Evolutionary conservation across 345 rosid genomes (phyloP), one percentile per base, ranked within the genome.

Genomic region (Rhizophora apiculata): DNA sequence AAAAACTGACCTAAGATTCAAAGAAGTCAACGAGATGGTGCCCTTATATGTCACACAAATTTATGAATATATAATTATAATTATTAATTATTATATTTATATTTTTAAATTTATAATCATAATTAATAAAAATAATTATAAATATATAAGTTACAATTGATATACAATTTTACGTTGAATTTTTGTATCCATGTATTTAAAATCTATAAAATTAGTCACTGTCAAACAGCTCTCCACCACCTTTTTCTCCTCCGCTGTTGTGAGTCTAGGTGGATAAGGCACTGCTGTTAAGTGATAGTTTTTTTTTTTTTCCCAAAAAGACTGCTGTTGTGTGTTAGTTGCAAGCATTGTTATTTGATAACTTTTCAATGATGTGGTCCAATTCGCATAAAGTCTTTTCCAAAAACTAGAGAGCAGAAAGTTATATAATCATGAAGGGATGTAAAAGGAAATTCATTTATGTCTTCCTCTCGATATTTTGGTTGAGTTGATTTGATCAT

Each of bases 401-500:
- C 24, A 24, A 24, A 24, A 24, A 24, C 24, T 24, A 24, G 24
- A 16, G 34, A 6, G 3, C 63, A 57, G 54, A 57, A 43, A 21
- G 62, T 43, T 43, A 60, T 6, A 59, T 7, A 34, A 62, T 62
- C 18, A 4, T 24, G 16, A 60, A 51, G 6, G 39, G 15, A 39
- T 13, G 19, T 20, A 48, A 61, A 65, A 48, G 26, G 24, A 26
- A 18, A 22, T 55, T n/a, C 22, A 22, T 55, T 8, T n/a, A 26
- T 8, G 3, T 8, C 16, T 22, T 10, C 4, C 3, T 36, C 31
- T 66, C 32, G 70, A 43, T 51, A 48, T 27, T 16, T 34, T 71
- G 34, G 76, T 65, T 54, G 72, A 67, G 61, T n/a, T 22, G 60
- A 59, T 52, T 60, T 70, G 74, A 70, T 65, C 56, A 69, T 61